Evolutionary conservation across 371 early-diverging fungal genomes (phyloP), one percentile per base, ranked within the genome.

Genomic region (Mucor saturninus): DNA sequence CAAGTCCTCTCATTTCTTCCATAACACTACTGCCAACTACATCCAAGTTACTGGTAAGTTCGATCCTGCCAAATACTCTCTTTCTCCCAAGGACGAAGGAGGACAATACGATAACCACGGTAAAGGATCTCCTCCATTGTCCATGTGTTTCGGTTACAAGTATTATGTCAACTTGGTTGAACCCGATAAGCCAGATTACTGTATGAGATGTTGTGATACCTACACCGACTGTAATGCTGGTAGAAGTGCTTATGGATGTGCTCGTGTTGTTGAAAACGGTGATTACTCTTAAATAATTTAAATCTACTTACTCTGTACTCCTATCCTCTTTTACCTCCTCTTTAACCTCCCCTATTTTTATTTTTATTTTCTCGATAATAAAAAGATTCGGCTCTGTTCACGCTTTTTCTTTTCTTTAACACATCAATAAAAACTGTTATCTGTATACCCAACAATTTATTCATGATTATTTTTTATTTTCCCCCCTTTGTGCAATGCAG

Each of bases 41-140:
- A 62, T 74, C 35, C 81, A 80, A 59, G 67, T 80, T 54, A 77
- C 76, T 35, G 81, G 81, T 15, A 49, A n/a, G 3, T 67, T 80
- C 13, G 54, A 74, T 31, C 73, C 69, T 35, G 46, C 58, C 37
- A 54, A 64, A 21, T 81, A 76, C 56, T 62, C 63, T 11, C 56
- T 81, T 29, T 69, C 69, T 13, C 2, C 50, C 2, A 59, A 53
- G 2, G 78, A 81, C 26, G 63, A 62, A 11, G 78, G 79, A 31
- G 81, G 78, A 66, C 81, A 80, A 58, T 77, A 80, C 29, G 74
- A 74, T 45, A 67, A 73, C 62, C 74, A 73, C 32, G 74, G 74
- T 32, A 51, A 31, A 5, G 71, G 74, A 11, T 67, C 67, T 37
- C 74, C 74, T 51, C 55, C 64, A 10, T 45, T 53, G 28, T 70